Evolutionary conservation across 2,329 filamentous ascomycete genomes (phyloP).

Genomic region (Fusarium heterosporum): DNA sequence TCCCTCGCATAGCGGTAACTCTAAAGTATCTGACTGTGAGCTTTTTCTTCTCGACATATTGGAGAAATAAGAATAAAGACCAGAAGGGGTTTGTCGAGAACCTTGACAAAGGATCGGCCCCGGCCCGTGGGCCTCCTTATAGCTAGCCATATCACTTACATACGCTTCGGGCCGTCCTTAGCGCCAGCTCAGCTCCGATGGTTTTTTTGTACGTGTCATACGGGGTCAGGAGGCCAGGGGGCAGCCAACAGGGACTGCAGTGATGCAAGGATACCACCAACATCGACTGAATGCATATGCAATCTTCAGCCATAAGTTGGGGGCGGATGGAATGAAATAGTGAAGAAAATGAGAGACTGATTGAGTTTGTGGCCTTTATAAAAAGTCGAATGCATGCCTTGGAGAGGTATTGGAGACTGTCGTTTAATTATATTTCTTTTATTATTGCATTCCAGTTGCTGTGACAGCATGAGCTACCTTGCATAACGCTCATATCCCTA

Average conservation of each 20-base stretch:
- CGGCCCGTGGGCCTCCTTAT: conserved; percentile 1
- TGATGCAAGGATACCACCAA: conserved; percentile 24
- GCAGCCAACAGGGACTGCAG: background rate
- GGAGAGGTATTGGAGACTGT: too few species aligned
- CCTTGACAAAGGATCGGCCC: background rate
- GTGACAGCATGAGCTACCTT: background rate
- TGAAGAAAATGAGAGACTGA: background rate
- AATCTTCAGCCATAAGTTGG: background rate
- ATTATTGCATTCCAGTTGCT: background rate
- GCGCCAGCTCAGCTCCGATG: background rate
- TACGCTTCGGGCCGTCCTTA: background rate
- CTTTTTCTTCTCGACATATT: conserved; percentile 7
- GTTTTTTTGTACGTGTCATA: background rate
- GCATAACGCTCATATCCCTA: background rate
- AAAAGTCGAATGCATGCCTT: background rate
- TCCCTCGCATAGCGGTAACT: conserved; percentile 33
- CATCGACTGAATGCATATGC: conserved; percentile 2
- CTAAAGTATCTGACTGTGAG: background rate
- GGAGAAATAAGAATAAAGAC: background rate
- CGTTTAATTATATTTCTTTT: too few species aligned
- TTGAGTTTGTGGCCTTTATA: background rate
- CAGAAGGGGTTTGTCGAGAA: background rate
- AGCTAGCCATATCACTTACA: background rate
- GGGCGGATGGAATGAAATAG: background rate
- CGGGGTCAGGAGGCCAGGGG: conserved; percentile 1